These are phyloP conservation scores for Quercus berberidifolia DNA, from an alignment of 306 rosid genomes.

Conservation along the genomic window DNA sequence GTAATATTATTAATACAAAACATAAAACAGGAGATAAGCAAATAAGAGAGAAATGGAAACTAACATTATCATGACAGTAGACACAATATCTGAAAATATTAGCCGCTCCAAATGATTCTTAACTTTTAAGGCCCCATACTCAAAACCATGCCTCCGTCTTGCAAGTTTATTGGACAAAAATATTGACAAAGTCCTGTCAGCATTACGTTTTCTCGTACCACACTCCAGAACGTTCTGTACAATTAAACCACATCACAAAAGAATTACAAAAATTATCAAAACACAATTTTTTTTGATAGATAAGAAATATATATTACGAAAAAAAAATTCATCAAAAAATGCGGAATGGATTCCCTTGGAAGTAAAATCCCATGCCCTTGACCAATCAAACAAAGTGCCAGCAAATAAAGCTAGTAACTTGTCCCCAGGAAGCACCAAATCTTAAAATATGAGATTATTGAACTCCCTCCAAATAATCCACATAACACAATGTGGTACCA, in stretches of 20 bases:
- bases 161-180: slow-evolving; percentile 68
- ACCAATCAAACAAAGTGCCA: no score
- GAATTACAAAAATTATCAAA: background rate
- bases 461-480: no score
- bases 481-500: no score
- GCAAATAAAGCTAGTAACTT: no score
- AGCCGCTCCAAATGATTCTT: slow-evolving; percentile 76
- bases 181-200: slow-evolving; percentile 56
- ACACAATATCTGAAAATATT: slow-evolving; percentile 59
- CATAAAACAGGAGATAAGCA: background rate
- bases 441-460: no score
- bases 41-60: background rate
- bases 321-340: no score
- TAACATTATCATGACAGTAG: slow-evolving; percentile 68
- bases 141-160: slow-evolving; percentile 62
- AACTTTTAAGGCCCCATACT: slow-evolving; percentile 80
- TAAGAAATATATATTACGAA: no score
- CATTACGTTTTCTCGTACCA: slow-evolving; percentile 57
- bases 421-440: no score
- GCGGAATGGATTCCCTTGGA: no score
- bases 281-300: background rate
- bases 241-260: slow-evolving; percentile 1
- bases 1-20: background rate
- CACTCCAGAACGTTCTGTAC: slow-evolving; percentile 73
- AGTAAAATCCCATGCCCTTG: no score